These are phyloP conservation scores for Neurospora pannonica DNA, from an alignment of 495 filamentous ascomycete genomes.

Conservation along the genomic window DNA sequence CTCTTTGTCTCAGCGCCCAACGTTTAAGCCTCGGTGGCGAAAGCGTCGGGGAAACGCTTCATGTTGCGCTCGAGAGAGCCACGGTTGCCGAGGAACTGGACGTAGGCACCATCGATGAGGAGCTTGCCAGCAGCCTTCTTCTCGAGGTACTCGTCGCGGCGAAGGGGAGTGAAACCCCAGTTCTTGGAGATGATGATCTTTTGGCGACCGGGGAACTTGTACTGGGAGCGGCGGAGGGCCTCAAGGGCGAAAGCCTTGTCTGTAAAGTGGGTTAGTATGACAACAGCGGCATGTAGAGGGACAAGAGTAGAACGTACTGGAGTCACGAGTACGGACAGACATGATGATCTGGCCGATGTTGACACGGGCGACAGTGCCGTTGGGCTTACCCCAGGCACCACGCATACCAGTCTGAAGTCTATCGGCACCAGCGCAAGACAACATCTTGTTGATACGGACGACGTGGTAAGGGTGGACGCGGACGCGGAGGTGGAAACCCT, in stretches of 20 bases:
- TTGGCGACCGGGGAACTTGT: constrained; percentile 99
- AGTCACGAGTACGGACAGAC: constrained; percentile 91
- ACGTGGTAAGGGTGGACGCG: constrained; percentile 99
- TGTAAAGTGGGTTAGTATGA: constrained; percentile 26
- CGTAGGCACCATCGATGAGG: constrained; percentile 94
- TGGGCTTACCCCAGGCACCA: constrained; percentile 99
- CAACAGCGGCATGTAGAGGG: neutral
- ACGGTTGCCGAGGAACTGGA: constrained; percentile 92
- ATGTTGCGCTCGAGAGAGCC: constrained; percentile 81
- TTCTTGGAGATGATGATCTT: constrained; percentile 99
- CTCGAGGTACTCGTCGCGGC: constrained; percentile 91
- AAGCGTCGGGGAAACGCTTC: constrained; percentile 85
- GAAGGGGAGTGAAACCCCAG: constrained; percentile 98
- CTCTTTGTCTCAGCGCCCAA: constrained; percentile 21
- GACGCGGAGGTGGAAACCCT: constrained; percentile 97
- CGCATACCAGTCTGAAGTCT: constrained; percentile 99
- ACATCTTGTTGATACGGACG: constrained; percentile 99
- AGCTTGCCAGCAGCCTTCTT: constrained; percentile 83
- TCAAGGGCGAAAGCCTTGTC: constrained; percentile 90
- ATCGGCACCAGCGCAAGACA: constrained; percentile 99
- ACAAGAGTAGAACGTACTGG: constrained; percentile 43
- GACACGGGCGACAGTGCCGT: constrained; percentile 95
- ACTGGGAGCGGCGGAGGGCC: constrained; percentile 95
- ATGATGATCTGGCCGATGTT: constrained; percentile 99
- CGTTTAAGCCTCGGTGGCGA: constrained; percentile 42